A percentile compares a stretch with the other conserved stretches of the same genome.
phyloP scores from a whole-genome alignment of 768 basidiomycete species.

The Russula virescens region DNA sequence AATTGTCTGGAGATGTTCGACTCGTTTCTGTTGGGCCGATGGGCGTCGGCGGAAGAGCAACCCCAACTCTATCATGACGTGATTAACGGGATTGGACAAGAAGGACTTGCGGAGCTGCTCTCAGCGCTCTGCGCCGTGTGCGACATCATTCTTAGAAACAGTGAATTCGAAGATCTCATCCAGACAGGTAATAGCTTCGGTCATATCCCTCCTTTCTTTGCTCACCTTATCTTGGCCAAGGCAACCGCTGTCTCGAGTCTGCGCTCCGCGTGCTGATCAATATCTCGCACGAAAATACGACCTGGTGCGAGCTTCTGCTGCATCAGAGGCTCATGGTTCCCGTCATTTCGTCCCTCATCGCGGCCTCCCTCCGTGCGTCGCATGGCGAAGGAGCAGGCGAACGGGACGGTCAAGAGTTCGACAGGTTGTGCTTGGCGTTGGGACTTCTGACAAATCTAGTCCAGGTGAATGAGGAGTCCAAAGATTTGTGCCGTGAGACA shows the following conservation, averaged over 20 bases:
- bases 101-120: constrained; percentile 44
- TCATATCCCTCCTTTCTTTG: constrained; percentile 1
- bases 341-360: constrained; percentile 44
- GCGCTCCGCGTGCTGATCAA: constrained; percentile 64
- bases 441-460: constrained; percentile 74
- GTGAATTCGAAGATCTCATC: constrained; percentile 22
- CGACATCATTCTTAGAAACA: constrained; percentile 35
- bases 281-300: constrained; percentile 54
- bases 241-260: constrained; percentile 48
- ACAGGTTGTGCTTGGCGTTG: constrained; percentile 67
- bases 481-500: constrained; percentile 40
- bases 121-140: constrained; percentile 47
- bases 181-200: not conserved
- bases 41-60: constrained; percentile 33
- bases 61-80: constrained; percentile 21
- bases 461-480: constrained; percentile 48
- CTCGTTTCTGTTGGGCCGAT: constrained; percentile 54
- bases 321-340: constrained; percentile 42
- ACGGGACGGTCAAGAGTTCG: constrained; percentile 43
- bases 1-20: constrained; percentile 58
- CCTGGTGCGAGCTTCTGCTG: constrained; percentile 52
- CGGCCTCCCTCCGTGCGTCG: constrained; percentile 33
- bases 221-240: constrained; percentile 26
- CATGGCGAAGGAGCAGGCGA: constrained; percentile 24
- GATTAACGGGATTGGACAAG: constrained; percentile 37